A percentile compares a stretch with the other conserved stretches of the same genome.
Conservation (phyloP, 1,284 basidiomycete species). For the Laetiporus sulphureus region DNA sequence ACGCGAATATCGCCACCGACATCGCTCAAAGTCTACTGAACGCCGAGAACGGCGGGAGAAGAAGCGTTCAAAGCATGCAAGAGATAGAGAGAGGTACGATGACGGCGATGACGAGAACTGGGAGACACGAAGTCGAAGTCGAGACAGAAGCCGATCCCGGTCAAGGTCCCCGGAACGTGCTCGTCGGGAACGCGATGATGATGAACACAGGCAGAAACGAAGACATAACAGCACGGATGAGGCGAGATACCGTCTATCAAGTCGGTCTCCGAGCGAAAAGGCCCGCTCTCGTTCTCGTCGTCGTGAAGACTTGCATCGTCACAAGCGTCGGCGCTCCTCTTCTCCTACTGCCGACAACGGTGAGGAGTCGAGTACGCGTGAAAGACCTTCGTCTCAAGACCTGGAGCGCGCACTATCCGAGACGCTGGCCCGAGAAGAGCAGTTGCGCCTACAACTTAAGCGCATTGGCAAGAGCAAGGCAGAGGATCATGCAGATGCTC, state of each 20-base stretch:
- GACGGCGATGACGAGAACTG: slow-evolving; percentile 12
- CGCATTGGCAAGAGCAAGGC: slow-evolving; percentile 28
- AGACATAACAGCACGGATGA: slow-evolving; percentile 5
- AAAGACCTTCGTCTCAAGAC: not conserved
- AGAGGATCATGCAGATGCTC: slow-evolving; percentile 3
- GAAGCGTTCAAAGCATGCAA: slow-evolving; percentile 1
- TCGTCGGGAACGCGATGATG: slow-evolving; percentile 15
- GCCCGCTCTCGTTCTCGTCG: slow-evolving; percentile 6
- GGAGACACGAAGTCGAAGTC: slow-evolving; percentile 16
- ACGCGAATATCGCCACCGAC: slow-evolving; percentile 12
- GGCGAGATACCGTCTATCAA: not conserved
- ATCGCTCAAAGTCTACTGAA: no score
- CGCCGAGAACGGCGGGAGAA: slow-evolving; percentile 3
- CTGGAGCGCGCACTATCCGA: slow-evolving; percentile 7
- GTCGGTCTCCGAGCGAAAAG: slow-evolving; percentile 1
- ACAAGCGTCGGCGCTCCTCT: slow-evolving; percentile 3
- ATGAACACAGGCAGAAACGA: slow-evolving; percentile 20
- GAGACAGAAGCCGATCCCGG: slow-evolving; percentile 15
- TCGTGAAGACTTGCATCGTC: no score
- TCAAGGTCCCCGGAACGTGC: slow-evolving; percentile 12
- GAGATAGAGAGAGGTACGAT: slow-evolving; percentile 6
- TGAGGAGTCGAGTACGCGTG: not conserved
- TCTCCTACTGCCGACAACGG: slow-evolving; percentile 6
- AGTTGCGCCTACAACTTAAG: slow-evolving; percentile 23
- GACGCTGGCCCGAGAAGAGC: slow-evolving; percentile 14